Evolutionary conservation across 1,284 basidiomycete species (phyloP).

Genomic region (Microbotryomycetes sp.): DNA sequence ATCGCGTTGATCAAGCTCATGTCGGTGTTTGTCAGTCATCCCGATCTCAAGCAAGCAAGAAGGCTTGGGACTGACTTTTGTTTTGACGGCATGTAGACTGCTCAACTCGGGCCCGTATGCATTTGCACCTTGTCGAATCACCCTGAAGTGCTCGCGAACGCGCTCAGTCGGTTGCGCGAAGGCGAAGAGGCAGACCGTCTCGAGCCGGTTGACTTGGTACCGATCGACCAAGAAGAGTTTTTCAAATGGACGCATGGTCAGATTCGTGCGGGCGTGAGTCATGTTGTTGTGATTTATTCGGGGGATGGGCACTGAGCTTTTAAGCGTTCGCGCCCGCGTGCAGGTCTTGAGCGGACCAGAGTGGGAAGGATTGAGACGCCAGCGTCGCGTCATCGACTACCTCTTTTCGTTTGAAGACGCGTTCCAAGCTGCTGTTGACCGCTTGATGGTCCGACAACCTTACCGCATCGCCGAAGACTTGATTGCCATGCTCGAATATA

Average conservation of each 20-base stretch:
- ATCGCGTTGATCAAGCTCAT: constrained; percentile 26
- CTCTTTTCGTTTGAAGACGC: constrained; percentile 27
- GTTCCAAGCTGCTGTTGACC: constrained; percentile 27
- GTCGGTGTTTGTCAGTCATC: constrained; percentile 24
- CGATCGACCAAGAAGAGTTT: constrained; percentile 21
- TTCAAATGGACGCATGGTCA: constrained; percentile 22
- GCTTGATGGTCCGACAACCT: constrained; percentile 20
- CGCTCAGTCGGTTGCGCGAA: constrained; percentile 13
- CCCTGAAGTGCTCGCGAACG: constrained; percentile 23
- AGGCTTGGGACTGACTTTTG: neutral
- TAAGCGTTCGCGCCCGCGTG: too few relatives aligned
- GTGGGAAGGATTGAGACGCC: constrained; percentile 23
- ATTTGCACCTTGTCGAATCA: constrained; percentile 26
- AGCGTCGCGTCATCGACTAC: constrained; percentile 24
- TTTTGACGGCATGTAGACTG: neutral
- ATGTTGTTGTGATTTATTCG: neutral
- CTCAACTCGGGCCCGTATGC: constrained; percentile 25
- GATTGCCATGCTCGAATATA: constrained; percentile 20
- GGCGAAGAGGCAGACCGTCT: constrained; percentile 28
- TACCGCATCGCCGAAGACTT: constrained; percentile 27
- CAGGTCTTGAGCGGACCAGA: constrained; percentile 20
- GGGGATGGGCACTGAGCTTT: neutral
- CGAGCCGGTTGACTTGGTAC: constrained; percentile 24
- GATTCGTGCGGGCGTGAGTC: constrained; percentile 14
- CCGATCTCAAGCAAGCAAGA: too few relatives aligned